Conservation (phyloP, 2,329 filamentous ascomycete species). For the Neonectria punicea region DNA sequence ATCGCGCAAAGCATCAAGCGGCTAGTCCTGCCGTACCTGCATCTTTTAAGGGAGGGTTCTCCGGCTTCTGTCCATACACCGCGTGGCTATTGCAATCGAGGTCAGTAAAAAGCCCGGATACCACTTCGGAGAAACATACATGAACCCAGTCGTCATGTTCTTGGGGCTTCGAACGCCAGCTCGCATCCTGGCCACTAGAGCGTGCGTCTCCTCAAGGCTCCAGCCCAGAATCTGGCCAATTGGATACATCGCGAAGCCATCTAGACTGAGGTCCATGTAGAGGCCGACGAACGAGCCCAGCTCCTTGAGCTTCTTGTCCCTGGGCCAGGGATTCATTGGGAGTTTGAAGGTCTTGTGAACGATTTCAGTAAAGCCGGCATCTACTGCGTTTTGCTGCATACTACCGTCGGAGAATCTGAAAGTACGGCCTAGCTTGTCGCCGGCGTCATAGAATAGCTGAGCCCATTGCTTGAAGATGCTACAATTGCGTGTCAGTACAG, state of each 20-base stretch:
- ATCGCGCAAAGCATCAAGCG: not conserved
- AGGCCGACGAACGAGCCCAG: conserved; percentile 25
- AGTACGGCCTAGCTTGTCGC: conserved; percentile 25
- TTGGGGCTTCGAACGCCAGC: conserved; percentile 5
- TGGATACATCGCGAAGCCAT: conserved; percentile 22
- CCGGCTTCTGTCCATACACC: conserved; percentile 4
- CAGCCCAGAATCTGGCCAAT: conserved; percentile 20
- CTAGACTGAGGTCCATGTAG: conserved; percentile 23
- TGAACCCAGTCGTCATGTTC: conserved; percentile 8
- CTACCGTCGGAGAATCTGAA: conserved; percentile 26
- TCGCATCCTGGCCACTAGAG: conserved; percentile 21
- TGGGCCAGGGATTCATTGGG: conserved; percentile 27
- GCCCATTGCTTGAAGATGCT: conserved; percentile 32
- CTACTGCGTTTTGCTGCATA: conserved; percentile 15
- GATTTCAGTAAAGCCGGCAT: conserved; percentile 24
- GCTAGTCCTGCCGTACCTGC: not conserved
- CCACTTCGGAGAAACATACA: not conserved
- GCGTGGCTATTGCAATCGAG: not conserved
- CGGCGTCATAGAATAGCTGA: conserved; percentile 31
- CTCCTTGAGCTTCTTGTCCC: conserved; percentile 24
- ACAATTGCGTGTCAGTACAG: not conserved
- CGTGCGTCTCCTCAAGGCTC: conserved; percentile 16
- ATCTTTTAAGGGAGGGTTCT: not conserved
- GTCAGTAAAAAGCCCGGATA: not conserved
- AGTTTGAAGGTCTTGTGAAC: conserved; percentile 16